Conservation (phyloP, 768 basidiomycete genomes). For the Pulveroboletus frians region DNA sequence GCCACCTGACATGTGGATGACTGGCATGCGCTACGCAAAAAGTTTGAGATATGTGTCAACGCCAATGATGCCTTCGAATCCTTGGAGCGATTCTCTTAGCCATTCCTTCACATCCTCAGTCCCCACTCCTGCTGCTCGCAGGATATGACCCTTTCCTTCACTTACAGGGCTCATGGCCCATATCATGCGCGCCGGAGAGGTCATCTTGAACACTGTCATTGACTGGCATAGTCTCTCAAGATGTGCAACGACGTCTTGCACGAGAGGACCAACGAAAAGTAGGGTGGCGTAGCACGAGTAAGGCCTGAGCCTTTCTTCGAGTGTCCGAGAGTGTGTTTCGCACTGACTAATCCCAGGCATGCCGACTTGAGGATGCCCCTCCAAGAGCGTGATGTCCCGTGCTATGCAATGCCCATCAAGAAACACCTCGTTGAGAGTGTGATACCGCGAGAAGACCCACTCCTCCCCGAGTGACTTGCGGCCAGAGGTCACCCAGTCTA, state of each 20-base stretch:
- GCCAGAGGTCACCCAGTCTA: constrained; percentile 93
- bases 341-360: constrained; percentile 6
- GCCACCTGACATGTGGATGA: not conserved
- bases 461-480: constrained; percentile 78
- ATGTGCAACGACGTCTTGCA: constrained; percentile 41
- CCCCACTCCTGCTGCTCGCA: constrained; percentile 72
- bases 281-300: constrained; percentile 90
- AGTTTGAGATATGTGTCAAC: constrained; percentile 58
- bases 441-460: constrained; percentile 84
- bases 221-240: constrained; percentile 47
- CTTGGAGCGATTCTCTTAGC: constrained; percentile 52
- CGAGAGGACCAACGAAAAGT: constrained; percentile 68
- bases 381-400: constrained; percentile 74
- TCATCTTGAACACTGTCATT: constrained; percentile 57
- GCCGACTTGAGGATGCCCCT: constrained; percentile 34
- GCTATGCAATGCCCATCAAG: constrained; percentile 60
- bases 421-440: constrained; percentile 80
- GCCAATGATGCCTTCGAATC: constrained; percentile 53
- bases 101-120: constrained; percentile 71
- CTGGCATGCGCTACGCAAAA: constrained; percentile 42
- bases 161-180: constrained; percentile 76
- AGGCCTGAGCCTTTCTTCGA: constrained; percentile 61
- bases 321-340: constrained; percentile 39
- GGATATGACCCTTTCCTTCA: constrained; percentile 45
- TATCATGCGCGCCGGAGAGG: constrained; percentile 54